Evolutionary conservation across 129 eudicot species (phyloP).

Genomic region (Chrysanthemum lavandulifolium): DNA sequence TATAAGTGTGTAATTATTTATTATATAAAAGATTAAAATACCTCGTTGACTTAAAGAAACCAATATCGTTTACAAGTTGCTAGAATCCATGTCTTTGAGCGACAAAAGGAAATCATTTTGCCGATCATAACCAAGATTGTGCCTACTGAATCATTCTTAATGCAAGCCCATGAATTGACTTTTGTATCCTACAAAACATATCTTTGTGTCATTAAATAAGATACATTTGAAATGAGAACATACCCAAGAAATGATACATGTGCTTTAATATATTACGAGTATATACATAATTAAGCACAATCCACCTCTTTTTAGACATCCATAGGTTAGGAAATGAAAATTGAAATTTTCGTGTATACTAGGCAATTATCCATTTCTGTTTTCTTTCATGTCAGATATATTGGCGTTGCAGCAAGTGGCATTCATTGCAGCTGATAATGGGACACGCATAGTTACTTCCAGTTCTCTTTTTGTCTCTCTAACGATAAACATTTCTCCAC

Average conservation of each 20-base stretch:
- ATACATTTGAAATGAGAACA: background rate
- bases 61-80: no score
- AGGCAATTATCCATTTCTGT: background rate
- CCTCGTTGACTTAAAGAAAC: no score
- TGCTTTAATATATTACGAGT: background rate
- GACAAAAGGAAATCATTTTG: no score
- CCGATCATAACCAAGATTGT: no score
- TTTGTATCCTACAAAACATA: background rate
- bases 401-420: constrained; percentile 49
- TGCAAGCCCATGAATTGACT: background rate
- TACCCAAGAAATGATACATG: background rate
- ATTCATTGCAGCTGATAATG: constrained; percentile 73
- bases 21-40: no score
- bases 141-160: background rate
- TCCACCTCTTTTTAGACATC: no score
- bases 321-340: no score
- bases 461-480: constrained; percentile 53
- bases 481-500: constrained; percentile 58
- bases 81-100: no score
- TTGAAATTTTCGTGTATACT: no score
- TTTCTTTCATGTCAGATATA: constrained; percentile 31
- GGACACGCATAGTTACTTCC: constrained; percentile 59
- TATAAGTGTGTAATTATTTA: no score
- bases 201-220: background rate
- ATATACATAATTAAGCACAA: no score